Evolutionary conservation across 164 flowering plant species (phyloP).

Genomic region (Cinnamomum micranthum): DNA sequence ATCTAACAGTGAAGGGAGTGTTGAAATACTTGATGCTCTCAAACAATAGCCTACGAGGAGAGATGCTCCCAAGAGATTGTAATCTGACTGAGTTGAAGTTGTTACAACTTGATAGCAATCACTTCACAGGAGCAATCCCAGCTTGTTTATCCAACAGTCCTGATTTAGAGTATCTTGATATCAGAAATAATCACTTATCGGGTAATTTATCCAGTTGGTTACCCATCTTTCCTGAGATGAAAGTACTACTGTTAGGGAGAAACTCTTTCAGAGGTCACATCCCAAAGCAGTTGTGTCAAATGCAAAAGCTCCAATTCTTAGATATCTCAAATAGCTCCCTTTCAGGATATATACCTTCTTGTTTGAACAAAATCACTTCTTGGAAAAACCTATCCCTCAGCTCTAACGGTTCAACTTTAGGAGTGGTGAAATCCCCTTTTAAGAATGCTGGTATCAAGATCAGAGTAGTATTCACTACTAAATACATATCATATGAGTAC

Average conservation of each 20-base stretch:
- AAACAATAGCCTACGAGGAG: constrained; percentile 3
- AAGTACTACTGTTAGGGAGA: background rate
- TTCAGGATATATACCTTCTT: constrained; percentile 6
- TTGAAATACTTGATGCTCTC: background rate
- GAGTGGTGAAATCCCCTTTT: background rate
- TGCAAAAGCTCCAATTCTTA: constrained; percentile 3
- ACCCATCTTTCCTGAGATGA: background rate
- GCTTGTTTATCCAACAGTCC: background rate
- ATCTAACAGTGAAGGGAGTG: background rate
- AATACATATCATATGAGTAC: background rate
- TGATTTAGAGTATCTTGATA: background rate
- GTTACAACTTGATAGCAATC: constrained; percentile 3
- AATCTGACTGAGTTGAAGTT: background rate
- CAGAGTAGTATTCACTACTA: background rate
- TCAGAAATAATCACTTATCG: background rate
- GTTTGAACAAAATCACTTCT: constrained; percentile 3
- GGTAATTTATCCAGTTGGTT: background rate
- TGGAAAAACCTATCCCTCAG: background rate
- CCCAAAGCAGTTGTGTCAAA: constrained; percentile 7
- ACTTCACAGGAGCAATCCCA: background rate
- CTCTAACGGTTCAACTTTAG: background rate
- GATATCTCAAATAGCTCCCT: constrained; percentile 5
- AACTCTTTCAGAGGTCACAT: constrained; percentile 7
- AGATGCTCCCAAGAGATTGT: constrained; percentile 1
- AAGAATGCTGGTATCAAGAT: background rate